Base-by-base conservation (phyloP, 1,284 basidiomycete genomes). In the Peniophora sp. region DNA sequence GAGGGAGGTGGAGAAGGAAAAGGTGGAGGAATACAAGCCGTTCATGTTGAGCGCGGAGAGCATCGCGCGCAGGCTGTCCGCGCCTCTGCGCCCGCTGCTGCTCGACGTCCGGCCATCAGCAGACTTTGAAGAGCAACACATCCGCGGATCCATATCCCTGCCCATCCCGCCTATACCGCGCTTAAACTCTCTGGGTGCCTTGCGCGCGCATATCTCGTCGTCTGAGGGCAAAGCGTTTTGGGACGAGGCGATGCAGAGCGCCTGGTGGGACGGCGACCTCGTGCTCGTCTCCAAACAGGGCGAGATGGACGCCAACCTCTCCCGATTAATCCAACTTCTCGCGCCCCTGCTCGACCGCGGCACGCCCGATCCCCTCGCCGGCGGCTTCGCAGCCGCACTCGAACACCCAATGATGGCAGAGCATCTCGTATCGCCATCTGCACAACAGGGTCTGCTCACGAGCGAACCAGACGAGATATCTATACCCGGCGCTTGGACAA, bases 91-190 rank as follows among this genome's bases (percentile, higher is more conserved):
- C 5, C 87, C 86, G 15, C 69, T 93, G 23, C 67, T 93, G 52
- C 76, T 94, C 62, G 91, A 95, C 68, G 88, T 86, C 32, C 81
- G 91, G 1, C 80, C 86, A 1, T 73, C 82, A 17, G 73, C 78
- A 3, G 71, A 80, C 14, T 90, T 83, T 65, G 69, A 82, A 32
- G 68, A 76, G 1, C 75, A 72, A 49, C 88, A 83, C 64, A 67
- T 94, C 46, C 65, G 71, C 43, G 70, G 80, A 56, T 85, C 85
- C 60, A 78, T 90, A 54, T 91, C 91, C 66, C 73, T 94, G 50
- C 84, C 86, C 36, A 88, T 94, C 50, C 90, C 91, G 0, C 85
- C 88, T 22, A 79, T 93, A 59, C 89, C 93, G 59, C 78, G 92
- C 58, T 91, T 91, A 65, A 82, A 91, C n/a, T 83, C 78, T 55